These are phyloP conservation scores for Phalaenopsis hybrid DNA, from an alignment of 116 monocot species.

Conservation along the genomic window DNA sequence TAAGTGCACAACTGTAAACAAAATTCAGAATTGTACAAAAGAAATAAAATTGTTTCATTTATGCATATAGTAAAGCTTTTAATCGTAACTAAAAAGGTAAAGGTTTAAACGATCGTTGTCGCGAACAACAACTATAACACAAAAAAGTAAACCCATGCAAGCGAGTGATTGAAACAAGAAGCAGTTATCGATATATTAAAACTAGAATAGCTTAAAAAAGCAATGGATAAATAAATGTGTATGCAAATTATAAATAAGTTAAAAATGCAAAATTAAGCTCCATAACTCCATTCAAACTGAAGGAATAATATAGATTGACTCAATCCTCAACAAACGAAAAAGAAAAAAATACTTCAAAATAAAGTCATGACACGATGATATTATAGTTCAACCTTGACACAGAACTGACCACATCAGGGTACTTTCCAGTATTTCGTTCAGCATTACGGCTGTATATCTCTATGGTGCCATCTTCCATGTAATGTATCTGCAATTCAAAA, in stretches of 20 bases:
- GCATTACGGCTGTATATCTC: constrained; percentile 99
- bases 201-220: not conserved
- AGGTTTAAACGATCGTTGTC: not conserved
- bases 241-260: not conserved
- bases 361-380: too few species aligned
- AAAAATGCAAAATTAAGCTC: not conserved
- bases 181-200: not conserved
- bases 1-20: not conserved
- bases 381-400: constrained; percentile 53
- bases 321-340: not conserved
- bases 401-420: constrained; percentile 84
- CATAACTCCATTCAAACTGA: not conserved
- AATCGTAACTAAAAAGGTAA: not conserved
- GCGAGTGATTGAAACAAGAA: not conserved
- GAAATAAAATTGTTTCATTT: not conserved
- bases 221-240: not conserved
- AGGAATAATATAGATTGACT: not conserved
- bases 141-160: not conserved
- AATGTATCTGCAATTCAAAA: constrained; percentile 75
- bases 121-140: not conserved
- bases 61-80: not conserved
- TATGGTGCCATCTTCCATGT: constrained; percentile 87
- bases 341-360: not conserved
- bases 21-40: not conserved
- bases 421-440: constrained; percentile 95